Percentiles rank a stretch among this genome's conserved stretches.
Conservation (phyloP, 2,329 filamentous ascomycete genomes). For the Mycosphaerella arachidis region DNA sequence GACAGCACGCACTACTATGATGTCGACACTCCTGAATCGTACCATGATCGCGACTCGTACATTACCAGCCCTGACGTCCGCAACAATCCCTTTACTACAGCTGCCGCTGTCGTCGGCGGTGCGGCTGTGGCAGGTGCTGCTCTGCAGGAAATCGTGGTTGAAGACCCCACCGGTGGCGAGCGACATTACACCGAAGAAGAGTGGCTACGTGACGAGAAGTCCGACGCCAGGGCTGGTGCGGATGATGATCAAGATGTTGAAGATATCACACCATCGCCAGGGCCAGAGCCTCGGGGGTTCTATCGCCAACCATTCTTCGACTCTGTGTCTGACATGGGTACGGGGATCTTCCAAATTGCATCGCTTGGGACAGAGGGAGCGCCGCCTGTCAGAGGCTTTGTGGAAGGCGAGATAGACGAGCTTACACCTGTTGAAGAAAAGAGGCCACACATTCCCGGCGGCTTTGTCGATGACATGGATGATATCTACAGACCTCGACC, state of each 20-base stretch:
- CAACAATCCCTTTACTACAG: slow-evolving; percentile 6
- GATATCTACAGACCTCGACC: slow-evolving; percentile 10
- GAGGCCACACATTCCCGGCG: slow-evolving; percentile 55
- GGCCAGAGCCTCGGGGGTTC: slow-evolving; percentile 1
- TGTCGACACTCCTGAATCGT: slow-evolving; percentile 41
- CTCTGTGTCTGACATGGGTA: slow-evolving; percentile 38
- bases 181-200: slow-evolving; percentile 32
- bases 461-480: slow-evolving; percentile 45
- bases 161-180: slow-evolving; percentile 33
- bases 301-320: slow-evolving; percentile 40
- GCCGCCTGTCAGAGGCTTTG: slow-evolving; percentile 34
- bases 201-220: slow-evolving; percentile 3
- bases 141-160: slow-evolving; percentile 38
- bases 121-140: slow-evolving; percentile 20
- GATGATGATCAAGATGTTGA: slow-evolving; percentile 13
- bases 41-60: slow-evolving; percentile 24
- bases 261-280: slow-evolving; percentile 9
- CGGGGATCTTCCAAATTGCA: slow-evolving; percentile 20
- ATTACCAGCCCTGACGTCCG: slow-evolving; percentile 18
- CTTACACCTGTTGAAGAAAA: slow-evolving; percentile 53
- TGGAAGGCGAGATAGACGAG: slow-evolving; percentile 47
- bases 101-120: slow-evolving; percentile 8
- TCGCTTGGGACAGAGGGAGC: slow-evolving; percentile 32
- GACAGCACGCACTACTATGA: slow-evolving; percentile 46
- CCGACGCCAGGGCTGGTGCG: not conserved